Evolutionary conservation across 192 early-diverging fungal genomes (phyloP).

Genomic region (Coemansia sp.): DNA sequence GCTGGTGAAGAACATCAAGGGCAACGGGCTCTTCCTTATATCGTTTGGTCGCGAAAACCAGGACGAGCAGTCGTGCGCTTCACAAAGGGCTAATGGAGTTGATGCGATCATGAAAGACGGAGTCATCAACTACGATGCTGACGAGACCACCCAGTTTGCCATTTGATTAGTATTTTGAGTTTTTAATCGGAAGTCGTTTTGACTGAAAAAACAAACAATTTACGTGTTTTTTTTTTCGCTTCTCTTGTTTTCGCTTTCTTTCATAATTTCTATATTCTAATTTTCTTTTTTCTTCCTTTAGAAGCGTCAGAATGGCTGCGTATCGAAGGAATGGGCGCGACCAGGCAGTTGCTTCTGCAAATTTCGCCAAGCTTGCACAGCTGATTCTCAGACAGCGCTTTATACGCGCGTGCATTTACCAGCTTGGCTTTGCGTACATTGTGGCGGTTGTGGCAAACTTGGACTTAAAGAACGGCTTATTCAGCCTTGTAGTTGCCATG

Average conservation of each 20-base stretch:
- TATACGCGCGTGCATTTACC: slow-evolving; percentile 45
- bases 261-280: background rate
- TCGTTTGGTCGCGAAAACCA: slow-evolving; percentile 86
- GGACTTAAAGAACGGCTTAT: slow-evolving; percentile 24
- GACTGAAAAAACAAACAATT: no score
- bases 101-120: slow-evolving; percentile 83
- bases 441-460: slow-evolving; percentile 35
- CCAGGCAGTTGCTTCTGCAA: slow-evolving; percentile 36
- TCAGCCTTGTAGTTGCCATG: slow-evolving; percentile 23
- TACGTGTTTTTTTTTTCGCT: background rate
- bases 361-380: slow-evolving; percentile 48
- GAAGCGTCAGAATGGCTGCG: background rate
- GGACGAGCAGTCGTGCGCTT: slow-evolving; percentile 57
- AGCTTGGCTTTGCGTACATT: slow-evolving; percentile 39
- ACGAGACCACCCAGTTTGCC: slow-evolving; percentile 30
- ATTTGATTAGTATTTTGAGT: no score
- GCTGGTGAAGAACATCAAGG: slow-evolving; percentile 89
- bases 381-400: slow-evolving; percentile 39
- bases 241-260: slow-evolving; percentile 7
- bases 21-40: slow-evolving; percentile 85
- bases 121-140: slow-evolving; percentile 58
- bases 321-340: slow-evolving; percentile 26
- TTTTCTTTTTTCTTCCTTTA: slow-evolving; percentile 3
- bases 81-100: slow-evolving; percentile 83
- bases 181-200: no score